Evolutionary conservation across 768 basidiomycete species (phyloP), one percentile per base, ranked within the genome.

Genomic region (Plicaturopsis crispa): DNA sequence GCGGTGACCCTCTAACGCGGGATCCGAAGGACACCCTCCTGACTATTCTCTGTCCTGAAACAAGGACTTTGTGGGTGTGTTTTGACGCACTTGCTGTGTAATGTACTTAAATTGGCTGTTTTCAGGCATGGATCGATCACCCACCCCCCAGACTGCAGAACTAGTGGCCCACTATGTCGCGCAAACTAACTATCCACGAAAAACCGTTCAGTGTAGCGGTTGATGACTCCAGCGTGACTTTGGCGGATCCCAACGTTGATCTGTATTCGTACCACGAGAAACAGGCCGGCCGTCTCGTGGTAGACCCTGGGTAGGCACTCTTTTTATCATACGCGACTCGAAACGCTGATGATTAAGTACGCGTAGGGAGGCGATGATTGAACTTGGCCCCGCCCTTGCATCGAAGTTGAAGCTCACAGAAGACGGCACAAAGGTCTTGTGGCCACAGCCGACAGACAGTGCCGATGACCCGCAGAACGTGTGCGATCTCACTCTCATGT

Each of bases 391-490:
- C 17, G 59, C 59, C 4, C 52, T 78, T 24, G 78, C 79, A 0
- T 57, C 69, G 4, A 63, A 51, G 35, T 61, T 83, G 36, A 83
- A 83, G 62, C 60, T 79, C 6, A 67, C 73, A 3, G 42, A 47
- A 12, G 75, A 79, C 39, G 78, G 80, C 0, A 70, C 61, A 12
- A 75, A 67, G 34, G 70, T 83, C 8, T 66, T 84, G 0, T 83
- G 80, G 77, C 81, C 81, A 14, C 81, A 83, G 48, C 80, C 81
- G 2, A 68, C 71, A 1, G 73, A 80, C 36, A 14, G 14, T 14
- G 10, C 26, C 8, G 59, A 70, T n/a, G 79, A 83, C 48, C 80
- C 80, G 13, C 78, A 80, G 56, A 80, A 79, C 47, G 70, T 71
- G 26, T 33, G 63, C 50, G 8, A 8, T 14, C 8, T 28, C 14